Base-by-base conservation (phyloP, 1,284 basidiomycete genomes). In the Naganishia sp. region DNA sequence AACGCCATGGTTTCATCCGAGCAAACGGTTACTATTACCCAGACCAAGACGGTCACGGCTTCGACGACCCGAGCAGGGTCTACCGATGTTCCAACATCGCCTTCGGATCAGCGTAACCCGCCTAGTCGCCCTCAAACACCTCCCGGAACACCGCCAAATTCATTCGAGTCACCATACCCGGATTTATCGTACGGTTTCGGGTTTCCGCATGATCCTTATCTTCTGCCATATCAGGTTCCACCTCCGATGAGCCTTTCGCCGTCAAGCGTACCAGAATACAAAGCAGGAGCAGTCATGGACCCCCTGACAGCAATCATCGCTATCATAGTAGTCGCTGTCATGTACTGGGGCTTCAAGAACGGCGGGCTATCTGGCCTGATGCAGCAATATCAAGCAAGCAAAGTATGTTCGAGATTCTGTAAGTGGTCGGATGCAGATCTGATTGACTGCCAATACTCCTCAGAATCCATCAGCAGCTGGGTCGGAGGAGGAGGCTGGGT, bases 311-410 rank as follows among this genome's bases (percentile, higher is more conserved):
- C 66, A 13, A 25, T 67, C 25, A n/a, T 64, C 6, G 58, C 46
- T 23, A 54, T 67, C 25, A 13, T 67, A 15, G 41, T 56, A 28
- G 50, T 67, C 6, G 62, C 62, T 9, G 49, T 6, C 5, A 64
- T 63, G 43, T 67, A 67, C 50, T 67, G 62, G 54, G 62, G 43
- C 7, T 54, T 65, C 55, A 67, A 67, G 18, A 35, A 53, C 23
- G 53, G 46, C 3, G 46, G 56, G 13, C 6, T 56, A 18, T 13
- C 4, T 7, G 54, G 51, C 1, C 31, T 45, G 39, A 31, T 46
- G 25, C 17, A 7, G 41, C 18, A 25, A 25, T 32, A 18, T 17
- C n/a, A 25, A 42, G 23, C 18, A 31, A 42, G 39, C 54, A 42
- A n/a, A 2, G 35, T 23, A 21, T 31, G 39, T n/a, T 21, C 13